These are phyloP conservation scores for Naganishia sp. DNA, from an alignment of 1,284 basidiomycete genomes.

Conservation along the genomic window DNA sequence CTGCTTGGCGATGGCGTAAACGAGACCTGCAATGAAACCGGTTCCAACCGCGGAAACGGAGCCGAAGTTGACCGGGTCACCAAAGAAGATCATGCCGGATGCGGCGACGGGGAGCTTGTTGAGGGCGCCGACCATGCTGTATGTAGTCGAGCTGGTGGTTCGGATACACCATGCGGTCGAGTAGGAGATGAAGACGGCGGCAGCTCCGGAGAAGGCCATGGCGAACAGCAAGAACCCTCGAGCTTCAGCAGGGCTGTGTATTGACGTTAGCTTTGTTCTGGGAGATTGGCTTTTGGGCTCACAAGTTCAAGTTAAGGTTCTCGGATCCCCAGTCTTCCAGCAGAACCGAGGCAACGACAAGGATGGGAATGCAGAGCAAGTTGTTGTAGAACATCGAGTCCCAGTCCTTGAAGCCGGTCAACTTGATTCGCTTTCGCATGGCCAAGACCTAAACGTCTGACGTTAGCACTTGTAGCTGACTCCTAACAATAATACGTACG, in stretches of 20 bases:
- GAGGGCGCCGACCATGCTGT: slow-evolving; percentile 97
- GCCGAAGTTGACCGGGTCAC: slow-evolving; percentile 80
- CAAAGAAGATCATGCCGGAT: slow-evolving; percentile 93
- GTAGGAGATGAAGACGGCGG: slow-evolving; percentile 96
- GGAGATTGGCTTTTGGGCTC: slow-evolving; percentile 46
- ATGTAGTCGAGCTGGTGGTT: slow-evolving; percentile 94
- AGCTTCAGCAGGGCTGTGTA: slow-evolving; percentile 73
- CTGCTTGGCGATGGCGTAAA: slow-evolving; percentile 87
- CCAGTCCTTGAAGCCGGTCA: slow-evolving; percentile 98
- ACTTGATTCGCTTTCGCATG: slow-evolving; percentile 97
- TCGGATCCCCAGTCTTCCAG: slow-evolving; percentile 87
- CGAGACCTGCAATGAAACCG: slow-evolving; percentile 87
- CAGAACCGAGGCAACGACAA: slow-evolving; percentile 78
- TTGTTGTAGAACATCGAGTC: slow-evolving; percentile 99
- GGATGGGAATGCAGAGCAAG: slow-evolving; percentile 86
- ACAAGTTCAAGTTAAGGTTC: slow-evolving; percentile 86
- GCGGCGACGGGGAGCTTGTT: slow-evolving; percentile 98
- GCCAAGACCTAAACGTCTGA: slow-evolving; percentile 67
- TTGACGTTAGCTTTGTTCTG: slow-evolving; percentile 26
- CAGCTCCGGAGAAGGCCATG: slow-evolving; percentile 93
- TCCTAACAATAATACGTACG: slow-evolving; percentile 59
- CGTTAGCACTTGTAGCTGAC: not conserved
- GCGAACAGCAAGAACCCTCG: slow-evolving; percentile 78
- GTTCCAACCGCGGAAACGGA: slow-evolving; percentile 83
- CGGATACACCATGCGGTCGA: slow-evolving; percentile 99